These are phyloP conservation scores for Hygrophorus russula DNA, from an alignment of 768 basidiomycete species.

Conservation along the genomic window DNA sequence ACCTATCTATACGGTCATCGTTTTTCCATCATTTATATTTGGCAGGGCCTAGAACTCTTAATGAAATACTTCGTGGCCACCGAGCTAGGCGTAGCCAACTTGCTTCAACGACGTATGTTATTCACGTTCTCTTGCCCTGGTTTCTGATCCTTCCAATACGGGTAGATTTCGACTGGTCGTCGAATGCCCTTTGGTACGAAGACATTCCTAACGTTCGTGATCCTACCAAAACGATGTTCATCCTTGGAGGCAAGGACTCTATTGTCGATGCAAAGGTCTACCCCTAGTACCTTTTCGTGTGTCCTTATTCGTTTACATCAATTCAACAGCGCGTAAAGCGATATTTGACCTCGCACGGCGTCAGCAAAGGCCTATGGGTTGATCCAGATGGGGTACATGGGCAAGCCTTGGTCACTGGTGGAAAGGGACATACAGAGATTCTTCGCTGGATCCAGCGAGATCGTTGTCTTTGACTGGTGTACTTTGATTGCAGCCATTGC, in stretches of 20 bases:
- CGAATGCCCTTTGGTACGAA: constrained; percentile 56
- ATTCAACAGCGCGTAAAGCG: constrained; percentile 48
- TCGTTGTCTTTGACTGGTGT: neutral
- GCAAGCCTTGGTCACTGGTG: constrained; percentile 40
- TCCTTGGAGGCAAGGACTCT: constrained; percentile 75
- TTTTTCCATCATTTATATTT: constrained; percentile 2
- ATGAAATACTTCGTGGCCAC: constrained; percentile 83
- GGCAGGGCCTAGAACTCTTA: constrained; percentile 64
- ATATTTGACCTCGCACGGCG: constrained; percentile 69
- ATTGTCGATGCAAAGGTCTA: constrained; percentile 66
- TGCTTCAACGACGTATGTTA: constrained; percentile 58
- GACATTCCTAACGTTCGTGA: constrained; percentile 77
- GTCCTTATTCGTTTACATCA: neutral
- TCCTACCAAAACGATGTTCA: constrained; percentile 52
- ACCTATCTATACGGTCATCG: constrained; percentile 15
- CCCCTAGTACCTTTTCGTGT: neutral
- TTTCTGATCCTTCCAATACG: no score
- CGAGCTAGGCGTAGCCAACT: constrained; percentile 81
- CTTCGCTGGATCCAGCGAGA: constrained; percentile 44
- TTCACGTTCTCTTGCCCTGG: no score
- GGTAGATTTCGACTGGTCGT: no score
- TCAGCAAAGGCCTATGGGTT: constrained; percentile 53
- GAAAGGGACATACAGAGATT: constrained; percentile 43
- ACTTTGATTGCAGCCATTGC: no score
- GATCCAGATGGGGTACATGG: constrained; percentile 57